Percentiles rank a stretch among this genome's conserved stretches.
Evolutionary conservation across 805 yeast species (phyloP).

Genomic region (Candida pseudofarinosa): DNA sequence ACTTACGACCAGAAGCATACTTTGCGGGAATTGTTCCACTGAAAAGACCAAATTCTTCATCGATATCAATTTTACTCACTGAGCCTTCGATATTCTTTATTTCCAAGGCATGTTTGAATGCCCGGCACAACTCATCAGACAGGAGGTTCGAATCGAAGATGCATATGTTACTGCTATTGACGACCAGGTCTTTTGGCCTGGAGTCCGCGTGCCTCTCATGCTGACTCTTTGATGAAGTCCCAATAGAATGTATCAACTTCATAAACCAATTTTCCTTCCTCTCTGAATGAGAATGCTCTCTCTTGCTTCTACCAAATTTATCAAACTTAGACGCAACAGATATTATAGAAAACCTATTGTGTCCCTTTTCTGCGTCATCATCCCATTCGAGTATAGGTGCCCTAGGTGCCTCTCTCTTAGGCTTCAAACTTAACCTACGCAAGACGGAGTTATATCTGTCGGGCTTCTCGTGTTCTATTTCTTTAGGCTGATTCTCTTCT

Average conservation of each 20-base stretch:
- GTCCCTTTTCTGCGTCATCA: conserved; percentile 5
- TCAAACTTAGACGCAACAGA: conserved; percentile 17
- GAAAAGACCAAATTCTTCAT: conserved; percentile 40
- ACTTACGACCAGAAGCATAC: conserved; percentile 45
- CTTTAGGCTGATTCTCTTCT: background rate
- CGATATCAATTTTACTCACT: conserved; percentile 37
- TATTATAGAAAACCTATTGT: conserved; percentile 34
- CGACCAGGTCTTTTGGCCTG: background rate
- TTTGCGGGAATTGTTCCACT: conserved; percentile 46
- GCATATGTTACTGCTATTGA: conserved; percentile 19
- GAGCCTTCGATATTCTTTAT: conserved; percentile 50
- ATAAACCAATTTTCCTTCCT: conserved; percentile 35
- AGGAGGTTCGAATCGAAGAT: conserved; percentile 31
- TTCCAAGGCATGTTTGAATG: conserved; percentile 39
- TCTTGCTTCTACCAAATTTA: conserved; percentile 4
- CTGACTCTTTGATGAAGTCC: conserved; percentile 5
- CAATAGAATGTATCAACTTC: conserved; percentile 28
- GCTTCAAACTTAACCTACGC: conserved; percentile 30
- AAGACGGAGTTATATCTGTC: conserved; percentile 12
- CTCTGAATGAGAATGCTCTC: conserved; percentile 1
- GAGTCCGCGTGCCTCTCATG: background rate
- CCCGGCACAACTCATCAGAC: conserved; percentile 27
- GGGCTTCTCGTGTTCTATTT: conserved; percentile 3
- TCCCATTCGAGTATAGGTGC: conserved; percentile 20
- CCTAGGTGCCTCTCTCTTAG: conserved; percentile 37